Evolutionary conservation across 1,284 basidiomycete genomes (phyloP).

Genomic region (Cystobasidium pallidum): DNA sequence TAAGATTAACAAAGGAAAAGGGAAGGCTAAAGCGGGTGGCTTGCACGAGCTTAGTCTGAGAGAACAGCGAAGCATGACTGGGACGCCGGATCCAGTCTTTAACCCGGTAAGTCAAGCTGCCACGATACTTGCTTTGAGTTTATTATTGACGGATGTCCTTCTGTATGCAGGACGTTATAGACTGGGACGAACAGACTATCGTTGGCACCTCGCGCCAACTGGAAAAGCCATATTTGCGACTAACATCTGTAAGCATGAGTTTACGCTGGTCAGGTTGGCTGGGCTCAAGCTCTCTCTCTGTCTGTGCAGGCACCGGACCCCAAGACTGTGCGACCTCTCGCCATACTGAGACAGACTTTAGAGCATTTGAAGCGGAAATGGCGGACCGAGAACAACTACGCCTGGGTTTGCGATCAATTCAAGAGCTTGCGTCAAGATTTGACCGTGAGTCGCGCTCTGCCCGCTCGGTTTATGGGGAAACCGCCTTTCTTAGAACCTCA

Average conservation of each 20-base stretch:
- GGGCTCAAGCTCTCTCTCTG: conserved; percentile 58
- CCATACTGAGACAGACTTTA: conserved; percentile 81
- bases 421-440: conserved; percentile 95
- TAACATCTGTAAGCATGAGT: conserved; percentile 78
- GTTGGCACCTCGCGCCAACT: conserved; percentile 85
- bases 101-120: conserved; percentile 58
- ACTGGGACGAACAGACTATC: conserved; percentile 96
- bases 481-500: background rate
- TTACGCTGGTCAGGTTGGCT: conserved; percentile 5
- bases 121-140: background rate
- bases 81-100: conserved; percentile 54
- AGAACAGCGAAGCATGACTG: conserved; percentile 44
- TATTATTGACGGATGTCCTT: background rate
- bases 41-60: conserved; percentile 44
- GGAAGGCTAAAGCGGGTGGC: conserved; percentile 41
- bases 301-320: conserved; percentile 76
- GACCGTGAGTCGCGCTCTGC: conserved; percentile 67
- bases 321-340: conserved; percentile 86
- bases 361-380: conserved; percentile 85
- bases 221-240: conserved; percentile 93
- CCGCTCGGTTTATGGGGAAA: background rate
- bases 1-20: conserved; percentile 29
- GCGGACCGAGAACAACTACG: conserved; percentile 80
- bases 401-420: conserved; percentile 97
- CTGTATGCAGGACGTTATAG: conserved; percentile 78